These are phyloP conservation scores for Annulohypoxylon bovei DNA, from an alignment of 495 filamentous ascomycete species.

Conservation along the genomic window DNA sequence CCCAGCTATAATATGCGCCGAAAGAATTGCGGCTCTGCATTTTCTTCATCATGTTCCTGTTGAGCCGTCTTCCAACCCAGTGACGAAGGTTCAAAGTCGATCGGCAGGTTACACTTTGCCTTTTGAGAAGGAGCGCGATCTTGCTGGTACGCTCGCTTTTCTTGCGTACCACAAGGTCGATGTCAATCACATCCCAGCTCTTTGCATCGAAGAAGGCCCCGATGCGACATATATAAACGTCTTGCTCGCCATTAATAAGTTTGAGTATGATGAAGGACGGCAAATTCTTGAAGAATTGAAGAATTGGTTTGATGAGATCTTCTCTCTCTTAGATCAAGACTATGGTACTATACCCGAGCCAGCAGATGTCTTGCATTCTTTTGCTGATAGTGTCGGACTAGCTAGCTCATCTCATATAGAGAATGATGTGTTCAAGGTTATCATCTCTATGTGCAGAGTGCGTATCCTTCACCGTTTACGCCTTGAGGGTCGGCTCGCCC, in stretches of 20 bases:
- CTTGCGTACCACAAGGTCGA: conserved; percentile 50
- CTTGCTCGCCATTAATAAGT: conserved; percentile 53
- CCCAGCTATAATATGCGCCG: conserved; percentile 34
- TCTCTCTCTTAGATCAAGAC: conserved; percentile 35
- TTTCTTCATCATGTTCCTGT: conserved; percentile 45
- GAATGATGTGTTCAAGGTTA: conserved; percentile 44
- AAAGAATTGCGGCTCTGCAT: conserved; percentile 45
- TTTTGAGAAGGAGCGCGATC: conserved; percentile 44
- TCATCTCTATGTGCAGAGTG: conserved; percentile 49
- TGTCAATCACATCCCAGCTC: conserved; percentile 49
- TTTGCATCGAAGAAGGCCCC: conserved; percentile 50
- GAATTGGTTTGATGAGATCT: conserved; percentile 45
- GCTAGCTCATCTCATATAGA: conserved; percentile 26
- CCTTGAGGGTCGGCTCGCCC: conserved; percentile 27
- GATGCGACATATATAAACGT: conserved; percentile 42
- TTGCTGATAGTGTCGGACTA: conserved; percentile 1
- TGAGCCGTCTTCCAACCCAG: conserved; percentile 39
- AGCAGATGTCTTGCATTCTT: neutral
- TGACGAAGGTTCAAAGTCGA: conserved; percentile 19
- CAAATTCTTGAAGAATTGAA: conserved; percentile 41
- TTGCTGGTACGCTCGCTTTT: conserved; percentile 52
- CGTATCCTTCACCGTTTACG: conserved; percentile 50
- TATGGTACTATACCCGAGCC: conserved; percentile 22
- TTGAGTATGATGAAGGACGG: neutral
- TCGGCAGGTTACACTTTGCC: conserved; percentile 40